Evolutionary conservation across 1,284 basidiomycete species (phyloP).

Genomic region (Mrakiaceae sp.): DNA sequence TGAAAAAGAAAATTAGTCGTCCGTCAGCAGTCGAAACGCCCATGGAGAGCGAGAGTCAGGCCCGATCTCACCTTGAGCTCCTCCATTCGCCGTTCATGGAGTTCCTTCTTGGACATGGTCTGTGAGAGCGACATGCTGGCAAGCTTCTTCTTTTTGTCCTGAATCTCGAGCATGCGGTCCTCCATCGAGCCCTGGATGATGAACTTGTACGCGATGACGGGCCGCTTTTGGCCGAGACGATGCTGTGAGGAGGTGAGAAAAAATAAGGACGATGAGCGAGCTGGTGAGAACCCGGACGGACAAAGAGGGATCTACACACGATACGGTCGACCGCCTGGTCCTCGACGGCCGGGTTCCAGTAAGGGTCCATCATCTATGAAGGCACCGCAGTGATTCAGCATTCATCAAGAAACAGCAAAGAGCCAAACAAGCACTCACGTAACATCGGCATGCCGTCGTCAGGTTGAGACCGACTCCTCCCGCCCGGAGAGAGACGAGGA

Average conservation of each 20-base stretch:
- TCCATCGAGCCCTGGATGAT: slow-evolving; percentile 93
- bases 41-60: background rate
- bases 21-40: background rate
- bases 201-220: slow-evolving; percentile 81
- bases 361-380: slow-evolving; percentile 9
- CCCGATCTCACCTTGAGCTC: slow-evolving; percentile 44
- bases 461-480: slow-evolving; percentile 94
- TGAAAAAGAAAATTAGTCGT: background rate
- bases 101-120: slow-evolving; percentile 67
- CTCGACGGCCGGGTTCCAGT: slow-evolving; percentile 90
- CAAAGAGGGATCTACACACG: slow-evolving; percentile 37
- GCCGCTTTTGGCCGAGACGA: slow-evolving; percentile 81
- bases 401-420: slow-evolving; percentile 54
- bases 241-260: slow-evolving; percentile 45
- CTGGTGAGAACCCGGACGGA: background rate
- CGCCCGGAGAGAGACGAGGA: slow-evolving; percentile 89
- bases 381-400: background rate
- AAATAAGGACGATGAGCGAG: slow-evolving; percentile 19
- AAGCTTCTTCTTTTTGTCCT: slow-evolving; percentile 85
- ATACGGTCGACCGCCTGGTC: slow-evolving; percentile 92
- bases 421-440: slow-evolving; percentile 58
- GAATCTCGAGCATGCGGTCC: slow-evolving; percentile 73
- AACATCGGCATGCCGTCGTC: slow-evolving; percentile 81
- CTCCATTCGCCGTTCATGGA: slow-evolving; percentile 70
- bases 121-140: slow-evolving; percentile 77